Conservation (phyloP, 768 basidiomycete genomes). For the Termitomyces sp. region DNA sequence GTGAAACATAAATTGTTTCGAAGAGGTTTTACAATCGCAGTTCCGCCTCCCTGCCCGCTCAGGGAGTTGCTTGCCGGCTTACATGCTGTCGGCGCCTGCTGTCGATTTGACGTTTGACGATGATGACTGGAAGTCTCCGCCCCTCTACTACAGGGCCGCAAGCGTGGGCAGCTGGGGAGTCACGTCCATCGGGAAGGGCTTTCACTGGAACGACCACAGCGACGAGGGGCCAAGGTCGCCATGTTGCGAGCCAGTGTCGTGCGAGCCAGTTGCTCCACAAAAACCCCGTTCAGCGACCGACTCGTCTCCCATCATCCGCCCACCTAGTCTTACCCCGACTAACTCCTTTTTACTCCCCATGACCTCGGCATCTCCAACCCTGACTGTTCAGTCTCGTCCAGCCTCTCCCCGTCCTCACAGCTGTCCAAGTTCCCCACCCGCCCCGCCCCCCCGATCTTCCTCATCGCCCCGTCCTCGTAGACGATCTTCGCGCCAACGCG, state of each 20-base stretch:
- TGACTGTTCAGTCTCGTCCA: slow-evolving; percentile 28
- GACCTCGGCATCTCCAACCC: slow-evolving; percentile 22
- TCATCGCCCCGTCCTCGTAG: slow-evolving; percentile 62
- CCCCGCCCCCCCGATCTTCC: slow-evolving; percentile 39
- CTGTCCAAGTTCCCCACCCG: slow-evolving; percentile 21
- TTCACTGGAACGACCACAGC: slow-evolving; percentile 58
- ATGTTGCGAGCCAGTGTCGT: slow-evolving; percentile 13
- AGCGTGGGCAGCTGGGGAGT: slow-evolving; percentile 82
- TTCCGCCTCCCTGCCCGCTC: slow-evolving; percentile 4
- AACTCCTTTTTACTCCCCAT: slow-evolving; percentile 20
- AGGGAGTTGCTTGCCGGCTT: slow-evolving; percentile 17
- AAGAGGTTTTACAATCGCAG: slow-evolving; percentile 3
- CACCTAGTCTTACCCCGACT: slow-evolving; percentile 11
- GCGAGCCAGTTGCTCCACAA: slow-evolving; percentile 14
- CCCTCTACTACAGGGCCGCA: slow-evolving; percentile 53
- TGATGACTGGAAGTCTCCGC: slow-evolving; percentile 60
- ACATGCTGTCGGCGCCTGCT: slow-evolving; percentile 56
- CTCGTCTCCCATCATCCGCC: background rate
- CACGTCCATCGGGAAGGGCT: slow-evolving; percentile 79
- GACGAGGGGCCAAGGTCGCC: slow-evolving; percentile 19
- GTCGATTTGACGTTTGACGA: slow-evolving; percentile 64
- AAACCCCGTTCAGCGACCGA: too few relatives aligned
- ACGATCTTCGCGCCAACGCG: slow-evolving; percentile 79
- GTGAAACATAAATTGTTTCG: slow-evolving; percentile 1
- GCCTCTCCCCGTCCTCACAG: slow-evolving; percentile 24